These are phyloP conservation scores for Hypoxylon sp. DNA, from an alignment of 2,329 filamentous ascomycete genomes.

Conservation along the genomic window DNA sequence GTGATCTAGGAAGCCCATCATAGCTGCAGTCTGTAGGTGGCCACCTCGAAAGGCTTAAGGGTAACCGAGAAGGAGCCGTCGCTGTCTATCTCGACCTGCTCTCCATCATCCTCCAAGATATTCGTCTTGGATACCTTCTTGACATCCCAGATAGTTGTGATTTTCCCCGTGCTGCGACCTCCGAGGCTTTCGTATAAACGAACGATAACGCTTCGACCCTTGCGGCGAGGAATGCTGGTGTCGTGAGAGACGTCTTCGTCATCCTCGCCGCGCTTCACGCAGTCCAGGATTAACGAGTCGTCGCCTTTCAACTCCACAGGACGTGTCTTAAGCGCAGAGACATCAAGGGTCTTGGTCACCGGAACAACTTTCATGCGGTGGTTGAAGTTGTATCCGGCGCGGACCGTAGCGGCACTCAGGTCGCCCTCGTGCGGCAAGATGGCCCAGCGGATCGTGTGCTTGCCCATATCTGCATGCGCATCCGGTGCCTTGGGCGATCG, in stretches of 20 bases:
- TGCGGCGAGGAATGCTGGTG: slow-evolving; percentile 68
- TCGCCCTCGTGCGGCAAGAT: slow-evolving; percentile 83
- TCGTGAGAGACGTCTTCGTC: slow-evolving; percentile 74
- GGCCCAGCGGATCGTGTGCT: slow-evolving; percentile 86
- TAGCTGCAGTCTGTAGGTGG: slow-evolving; percentile 73
- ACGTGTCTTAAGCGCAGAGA: slow-evolving; percentile 37
- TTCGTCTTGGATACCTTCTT: slow-evolving; percentile 85
- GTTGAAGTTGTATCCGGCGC: slow-evolving; percentile 90
- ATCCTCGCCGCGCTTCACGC: slow-evolving; percentile 91
- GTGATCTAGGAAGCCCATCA: slow-evolving; percentile 42
- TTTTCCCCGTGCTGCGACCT: slow-evolving; percentile 75
- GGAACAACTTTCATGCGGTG: slow-evolving; percentile 72
- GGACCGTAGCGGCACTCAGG: slow-evolving; percentile 76
- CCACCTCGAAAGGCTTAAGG: slow-evolving; percentile 84
- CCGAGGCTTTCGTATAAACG: slow-evolving; percentile 90
- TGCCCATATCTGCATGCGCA: slow-evolving; percentile 92
- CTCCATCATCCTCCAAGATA: slow-evolving; percentile 84
- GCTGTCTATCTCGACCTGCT: slow-evolving; percentile 63
- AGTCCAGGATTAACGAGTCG: slow-evolving; percentile 79
- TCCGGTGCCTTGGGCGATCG: slow-evolving; percentile 92
- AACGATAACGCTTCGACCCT: slow-evolving; percentile 81
- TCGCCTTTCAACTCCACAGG: slow-evolving; percentile 74
- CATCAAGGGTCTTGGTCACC: slow-evolving; percentile 45
- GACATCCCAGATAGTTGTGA: slow-evolving; percentile 73
- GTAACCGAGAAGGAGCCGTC: slow-evolving; percentile 65